phyloP scores from a whole-genome alignment of 345 rosid species.

The Fremontodendron californicum region DNA sequence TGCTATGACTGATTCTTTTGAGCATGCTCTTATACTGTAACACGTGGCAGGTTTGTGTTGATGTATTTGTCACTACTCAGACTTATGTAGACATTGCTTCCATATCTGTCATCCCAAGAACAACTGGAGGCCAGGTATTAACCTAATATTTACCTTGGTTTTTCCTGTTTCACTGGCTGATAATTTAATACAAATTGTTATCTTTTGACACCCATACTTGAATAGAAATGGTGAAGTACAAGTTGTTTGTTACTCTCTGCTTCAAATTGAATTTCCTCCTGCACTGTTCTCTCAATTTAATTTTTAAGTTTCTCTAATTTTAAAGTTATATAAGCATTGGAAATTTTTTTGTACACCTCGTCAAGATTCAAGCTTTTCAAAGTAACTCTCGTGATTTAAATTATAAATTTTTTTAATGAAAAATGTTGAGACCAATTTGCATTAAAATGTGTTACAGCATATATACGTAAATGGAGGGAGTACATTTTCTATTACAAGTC shows the following conservation, averaged over 20 bases:
- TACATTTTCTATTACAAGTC: background rate
- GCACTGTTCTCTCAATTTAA: background rate
- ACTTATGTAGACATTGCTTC: constrained; percentile 88
- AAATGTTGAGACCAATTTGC: background rate
- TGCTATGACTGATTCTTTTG: background rate
- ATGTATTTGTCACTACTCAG: constrained; percentile 83
- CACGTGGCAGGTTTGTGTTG: constrained; percentile 83
- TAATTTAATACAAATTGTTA: constrained; percentile 6
- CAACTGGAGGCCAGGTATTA: constrained; percentile 93
- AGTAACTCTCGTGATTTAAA: background rate
- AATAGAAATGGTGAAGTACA: background rate
- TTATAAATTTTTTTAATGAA: background rate
- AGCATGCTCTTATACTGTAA: constrained; percentile 16
- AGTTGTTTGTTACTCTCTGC: background rate
- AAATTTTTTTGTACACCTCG: background rate
- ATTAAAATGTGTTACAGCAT: background rate
- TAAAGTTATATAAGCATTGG: background rate
- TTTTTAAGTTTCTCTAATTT: background rate
- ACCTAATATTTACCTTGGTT: background rate
- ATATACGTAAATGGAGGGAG: background rate
- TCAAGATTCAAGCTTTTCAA: background rate
- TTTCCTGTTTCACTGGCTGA: background rate
- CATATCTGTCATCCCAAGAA: constrained; percentile 80
- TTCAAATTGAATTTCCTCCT: background rate
- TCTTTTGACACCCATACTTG: background rate